phyloP scores from a whole-genome alignment of 1,284 basidiomycete genomes.

The Ganoderma leucocontextum region DNA sequence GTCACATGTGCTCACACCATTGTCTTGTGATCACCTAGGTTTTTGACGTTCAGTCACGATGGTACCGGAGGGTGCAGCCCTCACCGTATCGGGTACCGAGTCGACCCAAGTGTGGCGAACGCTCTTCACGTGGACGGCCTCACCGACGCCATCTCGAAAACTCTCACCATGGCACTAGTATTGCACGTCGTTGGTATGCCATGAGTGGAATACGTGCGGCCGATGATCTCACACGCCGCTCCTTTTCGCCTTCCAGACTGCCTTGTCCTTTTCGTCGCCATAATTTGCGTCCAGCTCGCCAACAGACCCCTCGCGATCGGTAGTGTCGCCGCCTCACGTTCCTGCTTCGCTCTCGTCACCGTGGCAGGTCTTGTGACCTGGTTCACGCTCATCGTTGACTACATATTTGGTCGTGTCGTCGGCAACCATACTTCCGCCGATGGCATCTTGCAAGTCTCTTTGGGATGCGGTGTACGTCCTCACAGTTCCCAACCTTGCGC shows the following conservation, averaged over 20 bases:
- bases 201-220: not conserved
- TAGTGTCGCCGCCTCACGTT: not conserved
- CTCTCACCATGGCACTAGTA: conserved; percentile 49
- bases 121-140: conserved; percentile 51
- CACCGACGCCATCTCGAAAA: conserved; percentile 51
- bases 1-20: conserved; percentile 12
- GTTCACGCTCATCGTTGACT: conserved; percentile 57
- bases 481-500: not conserved
- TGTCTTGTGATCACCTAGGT: conserved; percentile 41
- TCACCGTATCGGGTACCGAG: conserved; percentile 57
- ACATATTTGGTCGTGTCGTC: conserved; percentile 49
- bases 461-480: conserved; percentile 57
- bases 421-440: conserved; percentile 51
- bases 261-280: conserved; percentile 58
- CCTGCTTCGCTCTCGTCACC: not conserved
- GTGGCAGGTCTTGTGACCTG: not conserved
- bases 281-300: conserved; percentile 30
- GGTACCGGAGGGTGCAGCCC: conserved; percentile 53
- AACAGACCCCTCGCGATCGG: not conserved
- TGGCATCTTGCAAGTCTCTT: conserved; percentile 49
- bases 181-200: conserved; percentile 56
- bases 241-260: conserved; percentile 47
- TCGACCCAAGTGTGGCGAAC: conserved; percentile 55
- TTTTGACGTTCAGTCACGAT: conserved; percentile 48
- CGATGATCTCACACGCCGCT: not conserved